Base-by-base conservation (phyloP, 495 filamentous ascomycete species). In the Beverwykella pulmonaria region DNA sequence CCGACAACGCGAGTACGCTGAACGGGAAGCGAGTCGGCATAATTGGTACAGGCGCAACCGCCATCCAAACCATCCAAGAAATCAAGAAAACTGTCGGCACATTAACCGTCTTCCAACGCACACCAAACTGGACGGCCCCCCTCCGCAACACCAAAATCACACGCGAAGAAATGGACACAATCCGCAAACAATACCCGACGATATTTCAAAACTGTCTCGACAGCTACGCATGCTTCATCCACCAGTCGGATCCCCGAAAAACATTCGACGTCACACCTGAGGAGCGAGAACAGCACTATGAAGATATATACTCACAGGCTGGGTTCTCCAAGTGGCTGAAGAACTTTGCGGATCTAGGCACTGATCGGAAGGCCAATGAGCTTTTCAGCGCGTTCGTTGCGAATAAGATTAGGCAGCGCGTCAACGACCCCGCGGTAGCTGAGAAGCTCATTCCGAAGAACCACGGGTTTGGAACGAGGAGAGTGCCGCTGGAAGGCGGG, bases 321-420 rank as follows among this genome's bases (percentile, higher is more conserved):
- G 75, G 75, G 9, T 74, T 77, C 26, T 62, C 63, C 19, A 70
- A 70, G 20, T 77, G 67, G 72, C 54, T 76, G 0, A 70, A 66
- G 0, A 69, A 65, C 9, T 79, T 76, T 59, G 66, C 58, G 26
- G 77, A 79, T 63, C 64, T 70, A 1, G 65, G 68, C 19, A 75
- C 53, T n/a, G 39, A 73, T 27, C 67, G 59, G 0, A 67, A 73
- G 14, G 68, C 73, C 9, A 79, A 79, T 22, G 65, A 68, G 6
- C 44, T 68, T 0, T 68, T 63, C 39, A 73, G 67, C 1, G 69
- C 72, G 19, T 78, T 76, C 26, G 69, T 75, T n/a, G 62, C 65
- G 2, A 55, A 68, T 50, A 78, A 77, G 20, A 75, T 77, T 15
- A 64, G 71, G 20, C 60, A 52, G 0, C 67, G 73, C 1, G 63